These are phyloP conservation scores for Picea mariana DNA, from an alignment of 83 land plant species.

Conservation along the genomic window DNA sequence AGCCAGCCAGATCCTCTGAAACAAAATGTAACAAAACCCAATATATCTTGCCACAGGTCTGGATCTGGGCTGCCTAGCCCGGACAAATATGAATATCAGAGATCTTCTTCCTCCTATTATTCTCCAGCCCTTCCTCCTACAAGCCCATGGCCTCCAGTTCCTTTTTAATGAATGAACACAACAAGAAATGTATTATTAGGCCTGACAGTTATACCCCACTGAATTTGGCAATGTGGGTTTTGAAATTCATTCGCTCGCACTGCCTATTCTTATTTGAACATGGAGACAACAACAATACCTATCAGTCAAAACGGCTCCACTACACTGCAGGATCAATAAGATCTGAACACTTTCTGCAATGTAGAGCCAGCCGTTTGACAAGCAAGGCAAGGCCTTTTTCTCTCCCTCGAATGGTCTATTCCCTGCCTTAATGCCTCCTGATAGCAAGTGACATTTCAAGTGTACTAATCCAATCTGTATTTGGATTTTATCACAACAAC, in stretches of 20 bases:
- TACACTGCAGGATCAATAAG: not conserved
- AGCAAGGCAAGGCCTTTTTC: not conserved
- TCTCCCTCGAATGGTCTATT: not conserved
- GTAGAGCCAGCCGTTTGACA: not conserved
- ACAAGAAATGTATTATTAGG: not conserved
- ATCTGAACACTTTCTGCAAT: not conserved
- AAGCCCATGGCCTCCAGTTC: constrained; percentile 1
- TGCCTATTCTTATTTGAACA: too few species aligned
- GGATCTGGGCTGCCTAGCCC: constrained; percentile 5
- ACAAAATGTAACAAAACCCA: not conserved
- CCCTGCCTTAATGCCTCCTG: not conserved
- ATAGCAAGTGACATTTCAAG: not conserved
- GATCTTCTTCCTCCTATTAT: too few species aligned
- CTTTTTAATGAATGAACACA: not conserved
- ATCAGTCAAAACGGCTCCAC: constrained; percentile 1
- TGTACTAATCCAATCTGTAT: not conserved
- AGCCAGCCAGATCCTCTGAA: not conserved
- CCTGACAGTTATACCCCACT: not conserved
- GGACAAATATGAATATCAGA: too few species aligned
- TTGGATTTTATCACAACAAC: not conserved
- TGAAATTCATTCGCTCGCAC: not conserved
- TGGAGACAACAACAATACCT: too few species aligned
- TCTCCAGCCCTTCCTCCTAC: not conserved
- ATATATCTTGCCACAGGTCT: not conserved
- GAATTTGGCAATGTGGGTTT: constrained; percentile 14